Evolutionary conservation across 2,329 filamentous ascomycete genomes (phyloP).

Genomic region (Colletotrichum sp.): DNA sequence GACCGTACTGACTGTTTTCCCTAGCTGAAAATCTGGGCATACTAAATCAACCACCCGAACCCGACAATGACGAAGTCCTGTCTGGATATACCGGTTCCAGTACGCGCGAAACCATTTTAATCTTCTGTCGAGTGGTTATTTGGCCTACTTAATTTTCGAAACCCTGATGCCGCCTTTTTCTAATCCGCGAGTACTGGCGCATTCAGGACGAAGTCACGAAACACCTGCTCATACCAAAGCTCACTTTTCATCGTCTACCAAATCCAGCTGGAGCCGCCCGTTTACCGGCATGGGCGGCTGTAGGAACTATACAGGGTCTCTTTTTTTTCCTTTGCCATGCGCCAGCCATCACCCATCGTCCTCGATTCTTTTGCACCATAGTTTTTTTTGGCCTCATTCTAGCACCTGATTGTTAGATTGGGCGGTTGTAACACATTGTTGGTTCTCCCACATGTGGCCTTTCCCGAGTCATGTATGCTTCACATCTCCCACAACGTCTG

Average conservation of each 20-base stretch:
- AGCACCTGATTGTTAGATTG: conserved; percentile 16
- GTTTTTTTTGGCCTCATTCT: conserved; percentile 2
- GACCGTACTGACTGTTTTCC: conserved; percentile 33
- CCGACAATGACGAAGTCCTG: conserved; percentile 15
- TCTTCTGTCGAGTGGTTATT: conserved; percentile 21
- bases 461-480: conserved; percentile 24
- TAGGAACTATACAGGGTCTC: conserved; percentile 14
- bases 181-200: conserved; percentile 24
- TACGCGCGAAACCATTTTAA: conserved; percentile 23
- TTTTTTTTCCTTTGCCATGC: conserved; percentile 9
- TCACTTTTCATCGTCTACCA: conserved; percentile 18
- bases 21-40: conserved; percentile 88
- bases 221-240: conserved; percentile 22
- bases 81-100: conserved; percentile 24
- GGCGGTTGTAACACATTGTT: conserved; percentile 21
- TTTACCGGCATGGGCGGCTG: conserved; percentile 13
- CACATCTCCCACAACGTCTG: conserved; percentile 20
- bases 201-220: conserved; percentile 24
- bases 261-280: conserved; percentile 17
- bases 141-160: conserved; percentile 23
- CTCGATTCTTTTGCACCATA: conserved; percentile 20
- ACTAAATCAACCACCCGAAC: conserved; percentile 50
- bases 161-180: conserved; percentile 18
- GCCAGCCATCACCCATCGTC: conserved; percentile 5
- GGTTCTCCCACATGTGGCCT: conserved; percentile 22